Evolutionary conservation across 1,284 basidiomycete genomes (phyloP), one percentile per base, ranked within the genome.

Genomic region (Grifola frondosa): DNA sequence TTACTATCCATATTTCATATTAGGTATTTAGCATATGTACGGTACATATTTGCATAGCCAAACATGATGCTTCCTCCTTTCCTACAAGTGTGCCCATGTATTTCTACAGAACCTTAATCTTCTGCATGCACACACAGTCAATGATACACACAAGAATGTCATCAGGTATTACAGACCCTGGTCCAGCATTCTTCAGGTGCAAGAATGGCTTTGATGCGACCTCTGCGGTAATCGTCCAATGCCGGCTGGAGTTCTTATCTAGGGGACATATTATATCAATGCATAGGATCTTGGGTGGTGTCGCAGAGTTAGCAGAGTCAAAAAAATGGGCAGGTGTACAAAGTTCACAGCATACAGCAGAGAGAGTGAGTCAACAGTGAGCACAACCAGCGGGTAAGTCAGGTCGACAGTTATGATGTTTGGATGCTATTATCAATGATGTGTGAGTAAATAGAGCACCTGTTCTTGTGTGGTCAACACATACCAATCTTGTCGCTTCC

Each of bases 271-370:
- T 19, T 29, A 22, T 37, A 19, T n/a, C n/a, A n/a, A n/a, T n/a
- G n/a, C n/a, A n/a, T n/a, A n/a, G n/a, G n/a, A n/a, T n/a, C 10
- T 35, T 12, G 5, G 26, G 20, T 12, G 28, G 15, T 2, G 19
- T 6, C 19, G 25, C 32, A 2, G 9, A 5, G 2, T 22, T 5
- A 2, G 30, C 21, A 3, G 42, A 6, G 37, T 4, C 1, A 3
- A 3, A 11, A 32, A 46, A 13, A 34, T 13, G 4, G 25, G 40
- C 24, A 37, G 44, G 19, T 20, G 35, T 19, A 20, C 47, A 48
- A 6, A 44, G 38, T 3, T 25, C 34, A 28, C 47, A 48, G 39
- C 47, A 48, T 9, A 48, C 26, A n/a, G 42, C 4, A 12, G 49
- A 44, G 8, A 29, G 25, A 11, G 10, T n/a, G 11, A 47, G 6